Evolutionary conservation across 208 protist genomes (phyloP).

Genomic region (Leishmania arabica): DNA sequence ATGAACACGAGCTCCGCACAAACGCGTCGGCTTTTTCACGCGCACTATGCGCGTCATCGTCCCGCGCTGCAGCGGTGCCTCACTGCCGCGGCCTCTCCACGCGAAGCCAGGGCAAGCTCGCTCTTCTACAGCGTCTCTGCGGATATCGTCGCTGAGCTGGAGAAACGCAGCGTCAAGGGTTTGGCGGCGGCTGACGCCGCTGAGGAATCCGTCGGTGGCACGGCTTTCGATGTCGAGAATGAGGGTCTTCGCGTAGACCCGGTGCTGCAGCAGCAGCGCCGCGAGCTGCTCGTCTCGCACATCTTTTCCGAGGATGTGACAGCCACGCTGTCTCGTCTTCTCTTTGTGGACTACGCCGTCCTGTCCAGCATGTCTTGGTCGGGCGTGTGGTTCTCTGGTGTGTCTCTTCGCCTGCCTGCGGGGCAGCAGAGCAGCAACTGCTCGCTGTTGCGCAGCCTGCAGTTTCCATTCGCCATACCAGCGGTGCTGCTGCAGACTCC

Average conservation of each 20-base stretch:
- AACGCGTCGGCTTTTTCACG: conserved; percentile 33
- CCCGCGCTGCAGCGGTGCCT: conserved; percentile 2
- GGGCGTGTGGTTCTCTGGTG: conserved; percentile 40
- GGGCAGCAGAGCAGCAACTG: conserved; percentile 4
- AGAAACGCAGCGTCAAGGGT: not conserved
- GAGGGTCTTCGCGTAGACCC: conserved; percentile 43
- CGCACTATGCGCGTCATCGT: conserved; percentile 30
- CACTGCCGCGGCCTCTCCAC: not conserved
- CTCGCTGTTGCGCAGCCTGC: conserved; percentile 47
- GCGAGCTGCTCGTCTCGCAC: conserved; percentile 47
- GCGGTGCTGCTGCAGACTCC: conserved; percentile 39
- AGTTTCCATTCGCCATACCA: conserved; percentile 57
- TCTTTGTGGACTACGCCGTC: conserved; percentile 46
- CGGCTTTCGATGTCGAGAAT: not conserved
- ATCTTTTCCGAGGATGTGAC: conserved; percentile 55
- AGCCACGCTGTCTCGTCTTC: conserved; percentile 53
- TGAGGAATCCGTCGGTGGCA: conserved; percentile 2
- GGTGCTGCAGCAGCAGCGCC: conserved; percentile 51
- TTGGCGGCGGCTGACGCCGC: not conserved
- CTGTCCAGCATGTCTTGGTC: conserved; percentile 32
- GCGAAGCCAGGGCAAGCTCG: not conserved
- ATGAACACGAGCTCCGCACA: conserved; percentile 27
- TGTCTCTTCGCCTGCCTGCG: not conserved
- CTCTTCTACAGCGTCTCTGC: conserved; percentile 21
- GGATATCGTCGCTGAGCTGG: conserved; percentile 21